These are phyloP conservation scores for Chaetomium fimeti DNA, from an alignment of 495 filamentous ascomycete genomes.

Conservation along the genomic window DNA sequence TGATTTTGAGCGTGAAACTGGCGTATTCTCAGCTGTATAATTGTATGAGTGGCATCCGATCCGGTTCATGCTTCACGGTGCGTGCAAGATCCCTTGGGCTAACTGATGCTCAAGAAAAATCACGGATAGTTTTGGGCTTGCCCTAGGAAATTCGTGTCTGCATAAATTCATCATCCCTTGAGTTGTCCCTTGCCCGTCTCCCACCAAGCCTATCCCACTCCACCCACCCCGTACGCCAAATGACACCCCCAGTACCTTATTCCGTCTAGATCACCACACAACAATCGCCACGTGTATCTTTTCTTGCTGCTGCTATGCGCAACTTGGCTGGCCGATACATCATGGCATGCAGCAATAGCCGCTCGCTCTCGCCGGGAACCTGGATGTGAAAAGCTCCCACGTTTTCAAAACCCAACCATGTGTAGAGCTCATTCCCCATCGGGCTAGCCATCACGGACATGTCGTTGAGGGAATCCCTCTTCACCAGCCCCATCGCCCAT, in stretches of 20 bases:
- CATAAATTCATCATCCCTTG: background rate
- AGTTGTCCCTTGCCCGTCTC: background rate
- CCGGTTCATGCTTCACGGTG: too few species aligned
- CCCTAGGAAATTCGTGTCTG: background rate
- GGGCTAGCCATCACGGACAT: conserved; percentile 42
- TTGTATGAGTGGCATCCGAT: too few species aligned
- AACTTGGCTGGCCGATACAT: conserved; percentile 26
- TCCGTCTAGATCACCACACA: background rate
- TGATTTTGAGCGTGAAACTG: too few species aligned
- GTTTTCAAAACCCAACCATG: conserved; percentile 29
- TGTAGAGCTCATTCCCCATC: conserved; percentile 41
- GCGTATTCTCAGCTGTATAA: too few species aligned
- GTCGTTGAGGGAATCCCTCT: conserved; percentile 23
- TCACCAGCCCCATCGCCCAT: conserved; percentile 37
- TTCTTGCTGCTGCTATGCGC: background rate
- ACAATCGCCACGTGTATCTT: background rate
- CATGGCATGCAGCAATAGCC: conserved; percentile 40
- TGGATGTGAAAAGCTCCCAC: conserved; percentile 33
- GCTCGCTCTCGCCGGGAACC: conserved; percentile 36
- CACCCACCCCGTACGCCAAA: background rate
- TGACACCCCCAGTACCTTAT: background rate
- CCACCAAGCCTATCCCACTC: background rate
- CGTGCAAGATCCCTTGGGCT: too few species aligned
- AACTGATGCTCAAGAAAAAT: background rate
- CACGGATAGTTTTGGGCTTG: background rate